phyloP scores from a whole-genome alignment of 2,329 filamentous ascomycete species.

The Clonostachys solani region DNA sequence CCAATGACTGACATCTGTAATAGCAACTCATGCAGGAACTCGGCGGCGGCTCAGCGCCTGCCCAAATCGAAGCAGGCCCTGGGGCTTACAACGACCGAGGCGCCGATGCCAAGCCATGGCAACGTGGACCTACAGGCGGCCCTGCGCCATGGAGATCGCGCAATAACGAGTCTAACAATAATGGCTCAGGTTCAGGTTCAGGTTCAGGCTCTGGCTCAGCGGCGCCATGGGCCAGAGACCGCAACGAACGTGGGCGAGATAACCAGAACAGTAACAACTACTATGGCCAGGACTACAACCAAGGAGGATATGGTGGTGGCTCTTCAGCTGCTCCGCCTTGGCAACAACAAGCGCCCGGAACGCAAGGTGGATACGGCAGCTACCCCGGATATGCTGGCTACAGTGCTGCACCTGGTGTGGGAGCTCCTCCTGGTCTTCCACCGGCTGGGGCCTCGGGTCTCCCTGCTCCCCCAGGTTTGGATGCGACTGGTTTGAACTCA shows the following conservation, averaged over 20 bases:
- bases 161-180: conserved; percentile 44
- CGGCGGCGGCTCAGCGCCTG: conserved; percentile 70
- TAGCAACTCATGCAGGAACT: conserved; percentile 98
- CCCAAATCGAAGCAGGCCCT: conserved; percentile 83
- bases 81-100: conserved; percentile 49
- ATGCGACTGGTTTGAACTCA: conserved; percentile 48
- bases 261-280: conserved; percentile 16
- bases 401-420: conserved; percentile 49
- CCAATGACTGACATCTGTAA: conserved; percentile 29
- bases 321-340: conserved; percentile 38
- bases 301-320: conserved; percentile 16
- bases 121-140: conserved; percentile 78
- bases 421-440: conserved; percentile 30
- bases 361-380: conserved; percentile 52
- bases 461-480: conserved; percentile 50
- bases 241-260: conserved; percentile 38
- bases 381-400: conserved; percentile 45
- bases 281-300: conserved; percentile 11
- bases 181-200: conserved; percentile 16
- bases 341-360: conserved; percentile 34
- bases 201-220: conserved; percentile 20
- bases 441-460: conserved; percentile 37
- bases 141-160: conserved; percentile 75
- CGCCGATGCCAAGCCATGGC: conserved; percentile 74
- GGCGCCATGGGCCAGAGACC: conserved; percentile 61